Evolutionary conservation across 2,329 filamentous ascomycete species (phyloP).

Genomic region (Talaromyces sp.): DNA sequence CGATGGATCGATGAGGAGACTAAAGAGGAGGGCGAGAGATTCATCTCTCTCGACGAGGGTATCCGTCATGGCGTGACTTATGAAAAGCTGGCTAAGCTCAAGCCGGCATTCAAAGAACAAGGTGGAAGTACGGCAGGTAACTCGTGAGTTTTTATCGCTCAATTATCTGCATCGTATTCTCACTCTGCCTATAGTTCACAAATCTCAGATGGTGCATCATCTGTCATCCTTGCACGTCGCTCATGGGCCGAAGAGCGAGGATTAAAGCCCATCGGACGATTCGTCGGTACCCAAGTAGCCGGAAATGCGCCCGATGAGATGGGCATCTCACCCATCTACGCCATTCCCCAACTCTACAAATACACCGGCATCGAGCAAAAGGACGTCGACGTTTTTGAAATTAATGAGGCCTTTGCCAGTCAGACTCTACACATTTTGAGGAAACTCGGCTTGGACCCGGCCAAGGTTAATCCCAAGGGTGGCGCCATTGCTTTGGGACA

Average conservation of each 20-base stretch:
- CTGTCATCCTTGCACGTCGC: constrained; percentile 85
- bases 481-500: constrained; percentile 90
- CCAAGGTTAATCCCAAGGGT: constrained; percentile 79
- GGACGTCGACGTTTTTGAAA: constrained; percentile 81
- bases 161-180: neutral
- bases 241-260: constrained; percentile 76
- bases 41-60: constrained; percentile 65
- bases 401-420: constrained; percentile 94
- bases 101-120: constrained; percentile 74
- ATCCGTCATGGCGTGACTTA: constrained; percentile 81
- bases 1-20: constrained; percentile 70
- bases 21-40: constrained; percentile 68
- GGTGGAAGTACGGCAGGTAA: constrained; percentile 73
- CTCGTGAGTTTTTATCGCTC: constrained; percentile 1
- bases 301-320: constrained; percentile 89
- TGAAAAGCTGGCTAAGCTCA: constrained; percentile 74
- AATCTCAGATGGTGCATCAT: constrained; percentile 58
- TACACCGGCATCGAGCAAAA: constrained; percentile 71
- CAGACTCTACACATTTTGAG: constrained; percentile 90
- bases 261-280: constrained; percentile 87
- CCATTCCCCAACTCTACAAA: constrained; percentile 70
- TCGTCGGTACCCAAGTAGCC: constrained; percentile 79
- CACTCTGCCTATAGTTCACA: constrained; percentile 23
- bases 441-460: constrained; percentile 58
- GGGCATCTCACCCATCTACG: constrained; percentile 66